Evolutionary conservation across 148 eudicot species (phyloP), one percentile per base, ranked within the genome.

Genomic region (Dianthus caryophyllus): DNA sequence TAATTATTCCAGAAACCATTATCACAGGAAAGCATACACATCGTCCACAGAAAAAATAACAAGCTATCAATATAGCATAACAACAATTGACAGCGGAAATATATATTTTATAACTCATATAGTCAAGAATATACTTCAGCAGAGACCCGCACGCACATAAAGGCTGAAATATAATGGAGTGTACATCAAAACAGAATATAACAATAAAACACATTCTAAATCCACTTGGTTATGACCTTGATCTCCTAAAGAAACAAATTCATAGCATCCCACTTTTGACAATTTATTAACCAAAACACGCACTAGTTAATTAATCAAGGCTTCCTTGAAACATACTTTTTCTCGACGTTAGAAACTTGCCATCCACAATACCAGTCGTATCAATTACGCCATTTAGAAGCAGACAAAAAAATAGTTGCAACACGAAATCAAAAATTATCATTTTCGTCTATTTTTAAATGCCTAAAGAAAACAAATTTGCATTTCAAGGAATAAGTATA

Each of bases 11-110:
- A 57, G 36, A 50, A 65, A 58, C 39, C 24, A 38, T 57, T 55
- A 57, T 64, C 49, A 8, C 67, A 51, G 29, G 31, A 33, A 30
- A 50, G 52, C 54, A 48, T 47, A 6, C 15, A 47, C 36, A 46
- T n/a, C 69, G 29, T 69, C 71, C 73, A 64, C 29, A 50, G 48
- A 61, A 47, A 48, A 67, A 48, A 41, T 9, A 33, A 9, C 11
- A 6, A 41, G 8, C 10, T 9, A 41, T 9, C 44, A 36, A 49
- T 70, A 47, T 21, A 21, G 22, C n/a, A 65, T 14, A 54, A 31
- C 39, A 25, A 49, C 26, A 36, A 36, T 44, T 18, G 29, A 33
- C 27, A 66, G 47, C 22, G 14, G 56, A 36, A 18, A n/a, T 39
- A n/a, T 39, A 15, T 24, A 53, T 41, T 31, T 4, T 0, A 31